Evolutionary conservation across 2,329 filamentous ascomycete genomes (phyloP).

Genomic region (Aspergillus calidoustus): DNA sequence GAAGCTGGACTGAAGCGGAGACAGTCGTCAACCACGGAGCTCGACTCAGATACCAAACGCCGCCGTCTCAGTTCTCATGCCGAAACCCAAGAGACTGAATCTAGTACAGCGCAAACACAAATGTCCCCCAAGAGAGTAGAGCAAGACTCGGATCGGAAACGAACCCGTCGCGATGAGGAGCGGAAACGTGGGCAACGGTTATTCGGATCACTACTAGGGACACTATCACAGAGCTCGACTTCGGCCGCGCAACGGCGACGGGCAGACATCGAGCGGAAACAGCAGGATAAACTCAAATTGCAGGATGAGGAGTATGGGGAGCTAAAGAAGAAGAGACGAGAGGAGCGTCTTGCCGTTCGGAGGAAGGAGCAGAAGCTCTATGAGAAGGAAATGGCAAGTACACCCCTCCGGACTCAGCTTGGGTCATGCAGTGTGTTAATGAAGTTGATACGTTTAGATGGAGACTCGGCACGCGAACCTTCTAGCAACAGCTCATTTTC

Average conservation of each 20-base stretch:
- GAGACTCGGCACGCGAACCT: conserved; percentile 73
- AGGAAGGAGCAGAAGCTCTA: conserved; percentile 73
- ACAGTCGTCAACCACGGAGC: conserved; percentile 58
- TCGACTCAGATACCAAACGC: conserved; percentile 55
- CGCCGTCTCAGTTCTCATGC: conserved; percentile 51
- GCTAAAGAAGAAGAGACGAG: conserved; percentile 67
- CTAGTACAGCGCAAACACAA: conserved; percentile 28
- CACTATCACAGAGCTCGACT: conserved; percentile 73
- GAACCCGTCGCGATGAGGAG: conserved; percentile 66
- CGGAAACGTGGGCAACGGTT: conserved; percentile 82
- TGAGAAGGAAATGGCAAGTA: conserved; percentile 75
- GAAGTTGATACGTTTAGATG: conserved; percentile 61
- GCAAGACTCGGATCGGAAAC: conserved; percentile 24
- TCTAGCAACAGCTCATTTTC: conserved; percentile 71
- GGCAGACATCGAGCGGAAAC: conserved; percentile 79
- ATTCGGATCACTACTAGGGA: conserved; percentile 80
- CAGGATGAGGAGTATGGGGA: conserved; percentile 74
- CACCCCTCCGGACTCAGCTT: background rate
- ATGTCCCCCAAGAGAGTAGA: conserved; percentile 29
- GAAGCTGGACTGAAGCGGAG: conserved; percentile 54
- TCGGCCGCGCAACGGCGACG: conserved; percentile 69
- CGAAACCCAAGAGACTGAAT: conserved; percentile 27
- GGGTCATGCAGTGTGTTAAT: conserved; percentile 23
- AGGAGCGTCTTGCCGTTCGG: conserved; percentile 64
- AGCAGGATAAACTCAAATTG: conserved; percentile 77